Conservation (phyloP, 352 stramenopile genomes). For the Pythium dissotocum region DNA sequence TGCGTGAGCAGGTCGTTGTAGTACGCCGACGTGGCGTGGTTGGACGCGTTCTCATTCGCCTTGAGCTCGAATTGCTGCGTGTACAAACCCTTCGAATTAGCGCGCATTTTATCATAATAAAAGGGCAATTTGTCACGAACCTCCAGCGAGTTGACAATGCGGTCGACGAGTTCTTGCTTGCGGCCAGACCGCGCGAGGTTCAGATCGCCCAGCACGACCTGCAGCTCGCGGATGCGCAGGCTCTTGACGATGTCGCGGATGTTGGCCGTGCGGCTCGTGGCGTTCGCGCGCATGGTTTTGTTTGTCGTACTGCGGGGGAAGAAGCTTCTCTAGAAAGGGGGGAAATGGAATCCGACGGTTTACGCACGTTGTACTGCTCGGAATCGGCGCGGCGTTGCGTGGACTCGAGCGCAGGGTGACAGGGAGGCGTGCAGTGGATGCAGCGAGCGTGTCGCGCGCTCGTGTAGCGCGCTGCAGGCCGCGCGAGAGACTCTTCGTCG, state of each 20-base stretch:
- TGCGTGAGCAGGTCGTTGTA: conserved; percentile 56
- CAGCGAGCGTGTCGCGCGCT: neutral
- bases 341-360: neutral
- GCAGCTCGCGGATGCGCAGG: conserved; percentile 76
- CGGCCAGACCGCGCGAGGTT: conserved; percentile 68
- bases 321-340: neutral
- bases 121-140: conserved; percentile 23
- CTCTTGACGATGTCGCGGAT: conserved; percentile 53
- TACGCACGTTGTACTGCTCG: neutral
- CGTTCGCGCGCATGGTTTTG: neutral
- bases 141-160: conserved; percentile 65
- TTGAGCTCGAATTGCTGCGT: conserved; percentile 51
- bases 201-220: conserved; percentile 66
- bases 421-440: neutral
- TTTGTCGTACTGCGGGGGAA: neutral
- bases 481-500: conserved; percentile 3
- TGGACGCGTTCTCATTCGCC: conserved; percentile 40
- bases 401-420: neutral
- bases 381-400: neutral
- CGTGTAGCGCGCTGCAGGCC: neutral
- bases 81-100: neutral
- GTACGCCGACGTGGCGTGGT: conserved; percentile 49
- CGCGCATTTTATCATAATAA: neutral
- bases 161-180: conserved; percentile 80
- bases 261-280: conserved; percentile 7